Evolutionary conservation across 768 basidiomycete species (phyloP), one percentile per base, ranked within the genome.

Genomic region (Russula compacta): DNA sequence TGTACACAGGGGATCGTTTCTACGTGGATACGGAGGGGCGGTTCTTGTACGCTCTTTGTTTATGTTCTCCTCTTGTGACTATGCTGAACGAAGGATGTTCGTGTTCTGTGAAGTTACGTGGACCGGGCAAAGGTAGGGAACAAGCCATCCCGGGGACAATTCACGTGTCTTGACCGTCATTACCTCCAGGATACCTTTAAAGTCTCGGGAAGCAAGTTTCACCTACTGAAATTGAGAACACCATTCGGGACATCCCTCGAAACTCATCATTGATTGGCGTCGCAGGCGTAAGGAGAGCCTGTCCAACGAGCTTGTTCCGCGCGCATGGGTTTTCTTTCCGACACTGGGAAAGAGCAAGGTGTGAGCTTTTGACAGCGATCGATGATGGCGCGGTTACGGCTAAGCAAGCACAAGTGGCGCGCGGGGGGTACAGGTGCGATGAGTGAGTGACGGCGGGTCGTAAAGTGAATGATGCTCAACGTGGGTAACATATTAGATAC

Each of bases 201-300:
- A 69, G 79, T 92, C 3, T 89, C 87, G 0, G 90, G 4, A 76
- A 76, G 52, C 90, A 92, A 71, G 90, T 92, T 0, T 89, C 90
- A 0, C 90, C 89, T 0, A 78, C 80, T 17, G 89, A 92, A 69
- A 85, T 92, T 54, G 90, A 92, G 69, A 76, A 82, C 32, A 79
- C 78, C 24, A 73, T 92, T 2, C 76, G 84, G 19, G 76, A 75
- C 82, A 91, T 42, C 86, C 88, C 0, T 77, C 78, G 8, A 52
- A 9, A 29, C 17, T 63, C 7, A 79, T 91, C 60, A 71, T 69
- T 9, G 90, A 92, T 63, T 76, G 14, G 77, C 79, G 89, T 92
- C 17, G 87, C 85, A 0, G 89, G 89, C 14, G 86, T 92, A 76
- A n/a, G 87, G 87, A 32, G 86, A 83, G 85, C 3, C 84, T 84